These are phyloP conservation scores for Coemansia sp. DNA, from an alignment of 192 early-diverging fungal species.

Conservation along the genomic window DNA sequence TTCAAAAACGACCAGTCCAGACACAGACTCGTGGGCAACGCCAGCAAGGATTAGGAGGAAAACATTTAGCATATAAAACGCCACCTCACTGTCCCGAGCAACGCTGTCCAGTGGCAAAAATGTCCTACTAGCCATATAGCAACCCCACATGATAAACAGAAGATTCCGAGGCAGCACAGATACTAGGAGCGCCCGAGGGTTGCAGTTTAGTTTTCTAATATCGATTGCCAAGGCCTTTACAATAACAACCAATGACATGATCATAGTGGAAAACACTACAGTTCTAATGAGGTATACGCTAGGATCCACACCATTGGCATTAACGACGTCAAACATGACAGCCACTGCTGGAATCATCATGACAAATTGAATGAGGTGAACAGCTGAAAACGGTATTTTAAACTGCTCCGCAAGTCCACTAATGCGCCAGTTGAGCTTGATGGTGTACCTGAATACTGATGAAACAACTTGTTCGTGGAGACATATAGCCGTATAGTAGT, in stretches of 20 bases:
- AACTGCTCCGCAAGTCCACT: neutral
- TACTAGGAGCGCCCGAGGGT: neutral
- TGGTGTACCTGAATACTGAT: neutral
- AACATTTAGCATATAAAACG: slow-evolving; percentile 21
- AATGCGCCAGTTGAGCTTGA: neutral
- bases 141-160: slow-evolving; percentile 13
- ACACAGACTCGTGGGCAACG: neutral
- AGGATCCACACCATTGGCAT: neutral
- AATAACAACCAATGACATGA: neutral
- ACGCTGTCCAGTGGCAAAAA: neutral
- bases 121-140: slow-evolving; percentile 12
- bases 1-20: neutral
- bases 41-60: slow-evolving; percentile 9
- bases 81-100: slow-evolving; percentile 5
- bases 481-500: slow-evolving; percentile 14
- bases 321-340: neutral
- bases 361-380: neutral
- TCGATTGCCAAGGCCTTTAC: neutral
- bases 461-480: neutral
- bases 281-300: neutral
- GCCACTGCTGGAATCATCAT: neutral
- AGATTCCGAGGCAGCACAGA: neutral
- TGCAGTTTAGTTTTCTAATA: neutral
- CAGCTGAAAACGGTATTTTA: neutral
- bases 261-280: neutral